Evolutionary conservation across 2,329 filamentous ascomycete species (phyloP).

Genomic region (Penicillium sp.): DNA sequence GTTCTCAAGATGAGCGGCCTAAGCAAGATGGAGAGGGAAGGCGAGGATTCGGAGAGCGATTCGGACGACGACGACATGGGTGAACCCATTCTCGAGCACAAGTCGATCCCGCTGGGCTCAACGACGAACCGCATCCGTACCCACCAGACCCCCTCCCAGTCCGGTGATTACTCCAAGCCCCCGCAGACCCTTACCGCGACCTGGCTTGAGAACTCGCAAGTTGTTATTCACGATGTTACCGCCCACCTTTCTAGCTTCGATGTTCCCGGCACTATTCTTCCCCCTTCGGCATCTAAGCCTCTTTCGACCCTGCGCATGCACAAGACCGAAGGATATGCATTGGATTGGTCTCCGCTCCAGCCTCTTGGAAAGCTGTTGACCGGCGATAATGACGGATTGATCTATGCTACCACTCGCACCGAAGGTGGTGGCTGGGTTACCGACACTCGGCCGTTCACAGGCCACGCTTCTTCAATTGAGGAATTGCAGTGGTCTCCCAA

Average conservation of each 20-base stretch:
- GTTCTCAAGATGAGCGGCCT: constrained; percentile 94
- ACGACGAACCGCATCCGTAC: constrained; percentile 92
- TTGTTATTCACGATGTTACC: constrained; percentile 92
- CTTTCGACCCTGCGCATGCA: constrained; percentile 84
- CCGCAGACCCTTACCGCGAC: constrained; percentile 81
- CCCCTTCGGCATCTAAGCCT: constrained; percentile 82
- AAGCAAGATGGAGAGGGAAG: constrained; percentile 75
- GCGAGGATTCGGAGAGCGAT: constrained; percentile 67
- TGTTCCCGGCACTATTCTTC: constrained; percentile 75
- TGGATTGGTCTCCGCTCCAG: constrained; percentile 90
- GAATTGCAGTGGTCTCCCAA: constrained; percentile 96
- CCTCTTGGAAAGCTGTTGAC: constrained; percentile 83
- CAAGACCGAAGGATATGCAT: constrained; percentile 87
- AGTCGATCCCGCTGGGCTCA: constrained; percentile 77
- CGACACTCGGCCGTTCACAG: constrained; percentile 76
- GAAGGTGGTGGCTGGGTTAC: constrained; percentile 88
- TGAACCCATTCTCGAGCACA: constrained; percentile 91
- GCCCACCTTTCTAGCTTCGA: constrained; percentile 88
- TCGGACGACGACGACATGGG: constrained; percentile 68
- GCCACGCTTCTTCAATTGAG: constrained; percentile 82
- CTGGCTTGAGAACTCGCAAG: constrained; percentile 85
- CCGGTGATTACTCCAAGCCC: constrained; percentile 63
- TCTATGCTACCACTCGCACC: constrained; percentile 81
- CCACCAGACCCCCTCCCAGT: constrained; percentile 70
- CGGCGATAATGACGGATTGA: constrained; percentile 84